phyloP scores from a whole-genome alignment of 345 rosid species.

The Leavenworthia alabamica region DNA sequence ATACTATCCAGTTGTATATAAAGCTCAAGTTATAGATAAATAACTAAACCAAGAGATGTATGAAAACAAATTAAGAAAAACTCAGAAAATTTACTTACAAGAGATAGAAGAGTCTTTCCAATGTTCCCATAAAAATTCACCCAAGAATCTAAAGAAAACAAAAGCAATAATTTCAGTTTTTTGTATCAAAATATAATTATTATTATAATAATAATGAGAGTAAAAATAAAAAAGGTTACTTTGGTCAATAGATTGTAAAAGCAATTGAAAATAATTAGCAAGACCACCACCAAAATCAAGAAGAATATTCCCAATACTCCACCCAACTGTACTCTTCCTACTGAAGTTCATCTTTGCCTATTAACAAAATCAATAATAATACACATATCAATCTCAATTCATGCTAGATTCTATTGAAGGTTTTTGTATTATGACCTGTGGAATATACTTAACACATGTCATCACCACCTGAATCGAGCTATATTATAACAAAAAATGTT shows the following conservation, averaged over 20 bases:
- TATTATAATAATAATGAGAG: background rate
- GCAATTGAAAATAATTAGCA: constrained; percentile 67
- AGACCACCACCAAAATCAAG: constrained; percentile 80
- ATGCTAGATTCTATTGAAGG: too few relatives aligned
- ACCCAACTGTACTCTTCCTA: constrained; percentile 84
- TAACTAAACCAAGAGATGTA: too few relatives aligned
- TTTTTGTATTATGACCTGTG: too few relatives aligned
- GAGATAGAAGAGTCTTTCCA: constrained; percentile 78
- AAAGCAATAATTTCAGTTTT: background rate
- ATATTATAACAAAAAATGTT: constrained; percentile 19
- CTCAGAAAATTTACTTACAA: constrained; percentile 38
- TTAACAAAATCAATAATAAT: too few relatives aligned
- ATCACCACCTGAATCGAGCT: constrained; percentile 82
- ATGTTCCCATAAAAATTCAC: constrained; percentile 91
- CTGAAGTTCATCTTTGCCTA: constrained; percentile 80
- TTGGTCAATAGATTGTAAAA: constrained; percentile 77
- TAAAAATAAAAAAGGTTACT: constrained; percentile 35
- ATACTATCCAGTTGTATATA: too few relatives aligned
- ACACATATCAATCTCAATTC: too few relatives aligned
- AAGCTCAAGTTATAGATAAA: too few relatives aligned
- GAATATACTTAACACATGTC: constrained; percentile 80
- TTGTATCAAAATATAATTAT: background rate
- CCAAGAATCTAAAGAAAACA: constrained; percentile 65
- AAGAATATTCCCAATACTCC: constrained; percentile 83
- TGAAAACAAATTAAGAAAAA: too few relatives aligned